Base-by-base conservation (phyloP, 495 filamentous ascomycete species). In the Penicillium mononematosum region DNA sequence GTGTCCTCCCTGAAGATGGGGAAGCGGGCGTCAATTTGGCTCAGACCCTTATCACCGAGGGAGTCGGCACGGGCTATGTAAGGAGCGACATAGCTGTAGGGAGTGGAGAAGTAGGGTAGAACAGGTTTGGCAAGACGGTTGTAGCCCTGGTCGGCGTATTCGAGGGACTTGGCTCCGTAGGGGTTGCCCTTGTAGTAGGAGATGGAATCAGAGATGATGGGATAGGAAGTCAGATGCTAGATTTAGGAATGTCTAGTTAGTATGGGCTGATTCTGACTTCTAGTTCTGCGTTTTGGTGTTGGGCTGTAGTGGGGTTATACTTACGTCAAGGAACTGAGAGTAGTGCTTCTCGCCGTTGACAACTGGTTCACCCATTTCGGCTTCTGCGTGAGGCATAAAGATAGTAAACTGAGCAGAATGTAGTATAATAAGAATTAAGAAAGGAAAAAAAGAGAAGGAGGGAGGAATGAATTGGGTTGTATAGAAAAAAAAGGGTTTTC, bases 1-100 rank as follows among this genome's bases (percentile, higher is more conserved):
- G 91, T 92, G 20, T 92, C 86, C 72, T 96, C 88, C 78, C 91
- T 96, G 63, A 98, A 84, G 65, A 89, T 81, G 27, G 94, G 94
- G 77, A 96, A 91, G 58, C 76, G 84, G 51, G 79, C 67, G 57
- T 98, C 94, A 60, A 97, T 82, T 62, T 83, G 84, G 55, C 65
- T 78, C 59, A 98, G 81, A 16, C 88, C 82, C 63, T 80, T 75
- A 74, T 92, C 86, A 63, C 89, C 94, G 45, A 96, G 73, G 56
- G 82, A 71, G 59, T 98, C 94, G 63, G 85, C 92, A 66, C 86
- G 88, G 69, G 82, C 77, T 50, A 96, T 78, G 73, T 96, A 96
- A 2, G 94, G 93, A 19, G 84, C 82, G 52, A 94, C 80, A 68
- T 87, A 88, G 72, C 78, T 74, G 75, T 89, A 90, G 8, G 93